Evolutionary conservation across 1,139 yeast genomes (phyloP).

Genomic region (Hansenula lynferdii): DNA sequence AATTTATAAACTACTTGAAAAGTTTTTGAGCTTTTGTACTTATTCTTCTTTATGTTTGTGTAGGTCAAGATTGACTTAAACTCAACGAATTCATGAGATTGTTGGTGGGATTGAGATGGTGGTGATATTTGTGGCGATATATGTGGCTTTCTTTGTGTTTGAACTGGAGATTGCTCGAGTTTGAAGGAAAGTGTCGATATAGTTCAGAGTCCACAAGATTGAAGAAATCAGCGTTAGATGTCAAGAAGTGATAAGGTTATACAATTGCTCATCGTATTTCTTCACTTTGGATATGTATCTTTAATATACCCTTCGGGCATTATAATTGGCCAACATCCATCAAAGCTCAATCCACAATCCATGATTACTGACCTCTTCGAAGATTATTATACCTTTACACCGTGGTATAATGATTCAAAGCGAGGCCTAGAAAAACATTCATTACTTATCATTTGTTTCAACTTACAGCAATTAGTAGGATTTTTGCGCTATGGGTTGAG

Average conservation of each 20-base stretch:
- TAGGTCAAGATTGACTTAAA: no score
- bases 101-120: no score
- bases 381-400: slow-evolving; percentile 22
- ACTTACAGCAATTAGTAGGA: slow-evolving; percentile 14
- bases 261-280: not conserved
- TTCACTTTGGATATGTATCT: not conserved
- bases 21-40: no score
- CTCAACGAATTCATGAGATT: no score
- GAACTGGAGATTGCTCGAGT: no score
- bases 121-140: no score
- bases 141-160: no score
- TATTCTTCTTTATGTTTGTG: no score
- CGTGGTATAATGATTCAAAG: slow-evolving; percentile 25
- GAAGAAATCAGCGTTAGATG: not conserved
- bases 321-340: not conserved
- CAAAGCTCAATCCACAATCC: no score
- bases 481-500: slow-evolving; percentile 10
- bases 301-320: not conserved
- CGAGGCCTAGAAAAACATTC: slow-evolving; percentile 20
- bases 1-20: no score
- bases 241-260: not conserved
- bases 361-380: slow-evolving; percentile 24
- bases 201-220: not conserved
- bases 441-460: slow-evolving; percentile 1
- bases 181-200: not conserved